Base-by-base conservation (phyloP, 306 rosid species). In the Adenanthera pavonina region DNA sequence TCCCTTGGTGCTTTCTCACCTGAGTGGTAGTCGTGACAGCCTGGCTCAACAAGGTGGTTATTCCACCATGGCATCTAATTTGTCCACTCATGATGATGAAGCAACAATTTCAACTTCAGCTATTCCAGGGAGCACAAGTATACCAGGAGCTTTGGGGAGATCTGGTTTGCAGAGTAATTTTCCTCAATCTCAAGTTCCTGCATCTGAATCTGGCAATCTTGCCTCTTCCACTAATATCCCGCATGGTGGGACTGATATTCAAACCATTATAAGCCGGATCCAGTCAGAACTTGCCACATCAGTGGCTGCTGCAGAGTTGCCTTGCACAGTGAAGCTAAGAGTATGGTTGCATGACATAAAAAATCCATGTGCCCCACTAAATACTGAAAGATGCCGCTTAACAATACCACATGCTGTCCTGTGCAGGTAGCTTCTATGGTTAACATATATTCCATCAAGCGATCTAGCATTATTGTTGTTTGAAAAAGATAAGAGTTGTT, bases 251-350 rank as follows among this genome's bases (percentile, higher is more conserved):
- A 82, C 90, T 72, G 96, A 93, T 84, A 79, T 91, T 70, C 99
- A 91, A 84, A 79, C 94, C 52, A 80, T 89, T 69, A 87, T 87
- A 43, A 89, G 81, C 60, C 88, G 97, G 78, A 87, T 92, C 56
- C 99, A 94, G 79, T 84, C 99, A 40, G 98, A 93, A 74, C 93
- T 93, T 71, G 94, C 98, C 41, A 90, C 92, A 57, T 90, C 97
- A 61, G 82, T 90, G 80, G 95, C 99, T 79, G 97, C 97, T 44
- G 86, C 97, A 25, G 99, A 96, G 91, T 81, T 96, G 74, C 99
- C 99, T 82, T 93, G 98, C 81, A 91, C 98, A 9, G 99, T 96
- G 86, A 96, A 94, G 92, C 92, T 96, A 68, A 89, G 97, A 82
- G 89, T 96, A 72, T 93, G 99, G 99, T 84, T 90, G 0, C 97